Base-by-base conservation (phyloP, 2,329 filamentous ascomycete species). In the Amauroascus niger region DNA sequence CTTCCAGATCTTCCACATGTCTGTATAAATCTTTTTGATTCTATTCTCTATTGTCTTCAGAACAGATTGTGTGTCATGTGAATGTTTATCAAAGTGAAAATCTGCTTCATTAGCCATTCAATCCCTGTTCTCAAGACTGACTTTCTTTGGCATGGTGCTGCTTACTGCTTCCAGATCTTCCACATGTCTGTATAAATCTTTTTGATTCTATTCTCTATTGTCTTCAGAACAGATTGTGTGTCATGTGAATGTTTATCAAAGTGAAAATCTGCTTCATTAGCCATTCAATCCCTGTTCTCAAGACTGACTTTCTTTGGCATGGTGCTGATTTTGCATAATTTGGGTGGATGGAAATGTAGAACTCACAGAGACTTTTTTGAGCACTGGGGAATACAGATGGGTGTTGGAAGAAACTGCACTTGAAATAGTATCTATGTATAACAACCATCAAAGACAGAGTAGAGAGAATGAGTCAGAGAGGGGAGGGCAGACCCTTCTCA, bases 81-180 rank as follows among this genome's bases (percentile, higher is more conserved):
- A n/a, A 43, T 8, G 13, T 24, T 43, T 20, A 24, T 43, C 7
- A 43, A 4, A n/a, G 39, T 43, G 39, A 24, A 20, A 43, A 43
- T 13, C 16, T 24, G 7, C 7, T 24, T 20, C 39, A 43, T 11
- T 20, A 13, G 16, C 39, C 39, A 9, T 46, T 30, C 22, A 18
- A 9, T 46, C 44, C 44, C 26, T 46, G 28, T 46, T 20, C 44
- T 46, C 44, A 24, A 46, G 9, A 6, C 22, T 46, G 44, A 46
- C 7, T 46, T 46, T 46, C 44, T 46, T 32, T 16, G 22, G 44
- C 44, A 46, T 46, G 44, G 14, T n/a, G n/a, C n/a, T n/a, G n/a
- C n/a, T n/a, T n/a, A n/a, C n/a, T n/a, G n/a, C n/a, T n/a, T n/a
- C n/a, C 9, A 30, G 9, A 30, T 4, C 9, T 30, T 30, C 26